These are phyloP conservation scores for Solanum chmielewskii DNA, from an alignment of 257 asterid genomes.

Conservation along the genomic window DNA sequence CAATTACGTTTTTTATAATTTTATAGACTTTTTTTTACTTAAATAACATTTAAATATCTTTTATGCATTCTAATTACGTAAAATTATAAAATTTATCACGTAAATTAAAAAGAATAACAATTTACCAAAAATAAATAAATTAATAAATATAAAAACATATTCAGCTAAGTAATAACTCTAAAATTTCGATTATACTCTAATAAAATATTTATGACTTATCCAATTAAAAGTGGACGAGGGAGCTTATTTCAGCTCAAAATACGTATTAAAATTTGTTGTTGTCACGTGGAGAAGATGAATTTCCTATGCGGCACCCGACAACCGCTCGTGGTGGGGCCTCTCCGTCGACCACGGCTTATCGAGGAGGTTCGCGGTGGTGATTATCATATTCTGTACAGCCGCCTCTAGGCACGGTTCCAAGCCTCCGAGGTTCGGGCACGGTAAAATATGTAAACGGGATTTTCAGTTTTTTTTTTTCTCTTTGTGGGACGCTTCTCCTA, in stretches of 20 bases:
- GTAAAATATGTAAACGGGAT: neutral
- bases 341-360: neutral
- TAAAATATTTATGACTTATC: too few species aligned
- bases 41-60: too few species aligned
- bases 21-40: too few species aligned
- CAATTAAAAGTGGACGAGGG: too few species aligned
- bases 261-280: neutral
- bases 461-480: neutral
- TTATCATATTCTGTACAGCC: slow-evolving; percentile 11
- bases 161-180: rapidly evolving
- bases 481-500: neutral
- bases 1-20: too few species aligned
- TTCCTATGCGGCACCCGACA: slow-evolving; percentile 49
- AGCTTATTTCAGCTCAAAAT: neutral
- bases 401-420: slow-evolving; percentile 59
- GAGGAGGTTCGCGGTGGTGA: neutral
- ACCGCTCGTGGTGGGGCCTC: slow-evolving; percentile 56
- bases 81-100: too few species aligned
- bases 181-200: too few species aligned
- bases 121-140: too few species aligned
- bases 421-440: slow-evolving; percentile 27
- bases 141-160: too few species aligned
- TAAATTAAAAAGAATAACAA: too few species aligned
- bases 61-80: too few species aligned
- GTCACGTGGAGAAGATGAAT: slow-evolving; percentile 36